Evolutionary conservation across 495 filamentous ascomycete genomes (phyloP), one percentile per base, ranked within the genome.

Genomic region (Aspergillus heteromorphus): DNA sequence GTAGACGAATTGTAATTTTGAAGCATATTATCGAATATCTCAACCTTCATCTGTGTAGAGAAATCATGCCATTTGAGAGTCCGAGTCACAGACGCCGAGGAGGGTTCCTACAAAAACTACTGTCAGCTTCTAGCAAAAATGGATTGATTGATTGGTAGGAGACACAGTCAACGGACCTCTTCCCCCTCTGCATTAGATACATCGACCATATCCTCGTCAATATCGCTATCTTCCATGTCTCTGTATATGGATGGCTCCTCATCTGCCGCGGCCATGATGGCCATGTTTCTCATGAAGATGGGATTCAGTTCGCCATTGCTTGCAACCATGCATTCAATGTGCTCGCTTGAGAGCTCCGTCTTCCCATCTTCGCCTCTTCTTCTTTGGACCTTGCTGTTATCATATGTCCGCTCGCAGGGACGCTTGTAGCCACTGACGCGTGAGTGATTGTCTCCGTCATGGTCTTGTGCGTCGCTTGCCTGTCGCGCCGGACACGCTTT

Each of bases 221-320:
- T 34, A 38, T 69, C 66, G 38, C 59, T 68, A 29, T 66, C 60
- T 25, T 64, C 53, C 54, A 65, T 48, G n/a, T 52, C 52, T 9
- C 20, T 10, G 45, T 57, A 30, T 36, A 45, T n/a, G 21, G 34
- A 21, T 2, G 56, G 45, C 6, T 55, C 43, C 6, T 38, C 3
- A 8, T 43, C 49, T 19, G 47, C 49, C 21, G 23, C 40, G 1
- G 56, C 59, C 58, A 76, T 66, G 16, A 48, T 38, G 2, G 57
- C 54, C 68, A 74, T 69, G 53, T 77, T 79, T 10, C 50, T 62
- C 49, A 49, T 53, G 45, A 71, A 76, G 47, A 65, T 54, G 6
- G 59, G 57, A 43, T 78, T 77, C 1, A 61, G 40, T n/a, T 57
- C 53, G 21, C 65, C 65, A 55, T 78, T 73, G 48, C 67, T 73